These are phyloP conservation scores for Diaporthe humulicola DNA, from an alignment of 2,329 filamentous ascomycete species.

Conservation along the genomic window DNA sequence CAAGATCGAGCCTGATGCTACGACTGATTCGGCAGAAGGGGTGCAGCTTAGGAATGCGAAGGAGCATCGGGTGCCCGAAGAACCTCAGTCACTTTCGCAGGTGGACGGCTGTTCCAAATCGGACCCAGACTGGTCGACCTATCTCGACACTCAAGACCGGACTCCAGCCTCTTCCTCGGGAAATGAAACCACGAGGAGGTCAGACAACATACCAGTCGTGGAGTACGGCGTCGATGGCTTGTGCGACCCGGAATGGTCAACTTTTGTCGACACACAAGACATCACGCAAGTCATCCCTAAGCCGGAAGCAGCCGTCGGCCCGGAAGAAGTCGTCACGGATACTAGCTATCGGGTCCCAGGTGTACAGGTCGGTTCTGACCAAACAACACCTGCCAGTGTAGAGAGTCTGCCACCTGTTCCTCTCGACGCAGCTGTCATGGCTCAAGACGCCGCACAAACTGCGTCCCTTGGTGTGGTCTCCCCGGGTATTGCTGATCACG, in stretches of 20 bases:
- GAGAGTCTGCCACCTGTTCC: neutral
- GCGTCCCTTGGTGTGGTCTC: neutral
- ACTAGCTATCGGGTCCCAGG: neutral
- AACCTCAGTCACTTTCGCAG: neutral
- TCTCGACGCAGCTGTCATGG: neutral
- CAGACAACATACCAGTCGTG: neutral
- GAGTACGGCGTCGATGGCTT: conserved; percentile 19
- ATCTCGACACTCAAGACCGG: conserved; percentile 7
- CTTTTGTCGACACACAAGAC: conserved; percentile 33
- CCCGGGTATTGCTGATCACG: neutral
- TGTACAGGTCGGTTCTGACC: neutral
- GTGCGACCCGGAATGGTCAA: conserved; percentile 26
- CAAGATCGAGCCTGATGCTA: neutral
- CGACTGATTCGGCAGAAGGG: neutral
- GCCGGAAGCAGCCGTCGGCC: neutral
- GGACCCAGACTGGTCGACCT: conserved; percentile 29
- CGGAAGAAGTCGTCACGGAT: neutral
- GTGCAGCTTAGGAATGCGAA: neutral
- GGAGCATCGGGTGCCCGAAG: neutral
- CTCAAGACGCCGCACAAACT: neutral
- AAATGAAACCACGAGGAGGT: neutral
- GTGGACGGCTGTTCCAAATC: neutral
- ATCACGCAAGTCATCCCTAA: neutral
- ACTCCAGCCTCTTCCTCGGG: neutral
- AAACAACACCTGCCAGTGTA: neutral